These are phyloP conservation scores for Hericium coralloides DNA, from an alignment of 768 basidiomycete genomes.

Conservation along the genomic window DNA sequence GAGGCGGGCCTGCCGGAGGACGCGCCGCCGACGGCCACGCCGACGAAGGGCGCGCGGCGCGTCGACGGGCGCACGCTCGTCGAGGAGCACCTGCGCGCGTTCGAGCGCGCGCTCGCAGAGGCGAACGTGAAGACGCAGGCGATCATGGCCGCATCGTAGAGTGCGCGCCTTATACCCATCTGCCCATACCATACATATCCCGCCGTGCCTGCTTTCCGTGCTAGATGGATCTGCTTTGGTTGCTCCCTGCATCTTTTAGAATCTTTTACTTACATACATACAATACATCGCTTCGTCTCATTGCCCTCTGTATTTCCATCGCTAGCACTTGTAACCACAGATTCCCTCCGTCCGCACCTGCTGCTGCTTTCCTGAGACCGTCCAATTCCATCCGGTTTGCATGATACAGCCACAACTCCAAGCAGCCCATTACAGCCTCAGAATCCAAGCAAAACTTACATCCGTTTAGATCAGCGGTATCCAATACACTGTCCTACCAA, in stretches of 20 bases:
- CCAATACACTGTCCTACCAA: no score
- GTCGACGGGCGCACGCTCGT: constrained; percentile 66
- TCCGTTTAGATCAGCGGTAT: no score
- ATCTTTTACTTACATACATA: not conserved
- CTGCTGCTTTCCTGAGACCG: no score
- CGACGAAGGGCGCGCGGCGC: constrained; percentile 27
- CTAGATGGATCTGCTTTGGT: not conserved
- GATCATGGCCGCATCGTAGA: constrained; percentile 65
- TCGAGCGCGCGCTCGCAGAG: constrained; percentile 62
- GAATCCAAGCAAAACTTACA: no score
- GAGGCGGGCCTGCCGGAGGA: constrained; percentile 52
- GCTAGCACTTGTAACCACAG: no score
- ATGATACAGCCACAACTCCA: no score
- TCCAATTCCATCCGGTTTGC: no score
- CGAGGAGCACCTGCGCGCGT: constrained; percentile 70
- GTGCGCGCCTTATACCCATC: not conserved
- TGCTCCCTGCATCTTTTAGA: not conserved
- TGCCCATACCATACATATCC: not conserved
- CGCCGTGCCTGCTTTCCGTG: not conserved
- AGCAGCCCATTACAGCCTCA: no score
- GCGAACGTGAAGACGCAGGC: constrained; percentile 70
- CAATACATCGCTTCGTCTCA: no score
- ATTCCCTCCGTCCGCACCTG: no score
- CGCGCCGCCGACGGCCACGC: constrained; percentile 22
- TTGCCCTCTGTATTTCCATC: no score